Base-by-base conservation (phyloP, 1,139 yeast species). In the Meyerozyma elateridarum region DNA sequence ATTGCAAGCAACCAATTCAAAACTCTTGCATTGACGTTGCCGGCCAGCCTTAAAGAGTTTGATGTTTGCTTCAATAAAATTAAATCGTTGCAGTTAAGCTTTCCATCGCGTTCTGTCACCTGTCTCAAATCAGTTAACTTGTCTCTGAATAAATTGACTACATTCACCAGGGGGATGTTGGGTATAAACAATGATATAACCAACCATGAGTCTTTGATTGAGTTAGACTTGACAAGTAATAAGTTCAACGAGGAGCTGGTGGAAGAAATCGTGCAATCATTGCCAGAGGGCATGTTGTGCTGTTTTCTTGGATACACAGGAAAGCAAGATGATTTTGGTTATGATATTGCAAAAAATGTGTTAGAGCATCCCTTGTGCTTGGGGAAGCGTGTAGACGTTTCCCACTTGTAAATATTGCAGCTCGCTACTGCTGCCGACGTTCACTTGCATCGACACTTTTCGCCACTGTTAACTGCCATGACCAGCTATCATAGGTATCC, bases 141-240 rank as follows among this genome's bases (percentile, higher is more conserved):
- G 16, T 40, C 51, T 17, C 41, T 38, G 28, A 54, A 53, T 35
- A 39, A 39, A 27, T 30, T 51, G 8, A 31, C 29, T 5, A 28
- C 26, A 3, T 35, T 53, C 6, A 29, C 32, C 6, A 33, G 42
- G 4, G 22, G 32, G 15, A 38, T 36, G 38, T 32, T 52, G 6
- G 56, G 56, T 2, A 44, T 28, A 12, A 17, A 41, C 21, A 30
- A 26, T 8, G 28, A 32, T 6, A 40, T 41, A 2, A 33, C 42
- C 1, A 20, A 25, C 12, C 57, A 51, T 29, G 30, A 33, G n/a
- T 36, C 40, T 5, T 36, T 54, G 14, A 21, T 40, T 9, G 59
- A 54, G 33, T 26, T 54, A 5, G 60, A 54, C 32, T 22, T 54
- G 9, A 41, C 50, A 3, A 45, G 40, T 15, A 53, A 53, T 34